Evolutionary conservation across 345 rosid genomes (phyloP), one percentile per base, ranked within the genome.

Genomic region (Linum usitatissimum): DNA sequence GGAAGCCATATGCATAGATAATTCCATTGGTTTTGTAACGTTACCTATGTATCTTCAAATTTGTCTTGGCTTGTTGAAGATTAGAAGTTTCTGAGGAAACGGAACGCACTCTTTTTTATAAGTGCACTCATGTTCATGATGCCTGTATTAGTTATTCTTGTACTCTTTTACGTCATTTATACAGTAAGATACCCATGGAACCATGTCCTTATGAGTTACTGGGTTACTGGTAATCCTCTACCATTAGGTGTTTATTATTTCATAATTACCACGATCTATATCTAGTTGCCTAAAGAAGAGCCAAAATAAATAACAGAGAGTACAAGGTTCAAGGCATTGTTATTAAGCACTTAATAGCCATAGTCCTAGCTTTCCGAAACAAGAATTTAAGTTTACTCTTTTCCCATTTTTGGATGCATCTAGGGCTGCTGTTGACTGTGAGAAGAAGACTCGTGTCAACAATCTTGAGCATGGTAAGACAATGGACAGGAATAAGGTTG

Each of bases 391-490:
- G n/a, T 14, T 1, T 34, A 3, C n/a, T 54, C 10, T 55, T 54
- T 14, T 36, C 20, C 9, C 23, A 34, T 53, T 39, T 49, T 69
- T 59, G 3, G 4, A 36, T 73, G 65, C 63, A 36, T 61, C 30
- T 71, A 92, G 96, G 70, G 76, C 84, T 67, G 95, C 94, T 51
- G 68, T 89, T 70, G 91, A 84, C 69, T 53, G 12, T 54, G 97
- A 89, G 89, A 87, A 84, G 84, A 85, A 79, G 84, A 81, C 84
- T 3, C 69, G 63, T 20, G 83, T 78, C 4, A 80, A 81, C 63
- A 87, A 92, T 56, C 81, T 80, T 57, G 87, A 81, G 76, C 89
- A 87, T 30, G 71, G 75, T 30, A 74, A 75, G 19, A 73, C 73
- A 36, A 78, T 89, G 95, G 85, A 84, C 72, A 85, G 81, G 65